Percentiles rank a stretch among this genome's conserved stretches.
Evolutionary conservation across 768 basidiomycete genomes (phyloP).

Genomic region (Auriscalpium vulgare): DNA sequence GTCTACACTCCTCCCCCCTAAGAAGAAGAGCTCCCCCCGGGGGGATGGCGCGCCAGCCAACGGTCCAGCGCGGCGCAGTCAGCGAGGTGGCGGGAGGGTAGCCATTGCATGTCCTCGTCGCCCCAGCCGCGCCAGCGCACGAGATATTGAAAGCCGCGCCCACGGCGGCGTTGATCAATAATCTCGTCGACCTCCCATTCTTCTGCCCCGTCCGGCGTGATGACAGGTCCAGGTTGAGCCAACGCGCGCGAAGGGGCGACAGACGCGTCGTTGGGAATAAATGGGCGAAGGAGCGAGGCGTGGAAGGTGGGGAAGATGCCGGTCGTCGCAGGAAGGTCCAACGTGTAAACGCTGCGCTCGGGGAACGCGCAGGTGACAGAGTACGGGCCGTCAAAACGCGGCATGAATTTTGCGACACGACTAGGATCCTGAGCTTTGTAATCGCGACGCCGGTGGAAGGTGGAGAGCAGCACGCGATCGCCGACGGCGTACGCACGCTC

Average conservation of each 20-base stretch:
- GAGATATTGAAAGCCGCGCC: neutral
- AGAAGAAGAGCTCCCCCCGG: too few relatives aligned
- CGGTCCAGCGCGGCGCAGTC: too few relatives aligned
- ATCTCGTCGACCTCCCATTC: neutral
- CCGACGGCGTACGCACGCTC: slow-evolving; percentile 22
- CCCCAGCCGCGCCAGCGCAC: neutral
- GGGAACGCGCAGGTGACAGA: slow-evolving; percentile 12
- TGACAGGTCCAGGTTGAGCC: neutral
- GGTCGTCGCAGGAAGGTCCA: neutral
- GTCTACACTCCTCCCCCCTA: too few relatives aligned
- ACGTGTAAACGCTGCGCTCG: slow-evolving; percentile 13
- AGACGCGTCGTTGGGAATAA: too few relatives aligned
- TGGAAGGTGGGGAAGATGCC: neutral
- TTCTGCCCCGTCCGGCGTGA: neutral
- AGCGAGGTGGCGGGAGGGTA: too few relatives aligned
- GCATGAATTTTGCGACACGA: slow-evolving; percentile 35
- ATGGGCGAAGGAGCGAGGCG: neutral
- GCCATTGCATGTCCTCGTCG: neutral
- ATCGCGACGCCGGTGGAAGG: slow-evolving; percentile 18
- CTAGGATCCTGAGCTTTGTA: slow-evolving; percentile 21
- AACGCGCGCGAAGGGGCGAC: neutral
- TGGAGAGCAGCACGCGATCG: slow-evolving; percentile 31
- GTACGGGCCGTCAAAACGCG: slow-evolving; percentile 24
- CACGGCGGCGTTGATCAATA: neutral
- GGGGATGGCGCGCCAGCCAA: too few relatives aligned